These are phyloP conservation scores for Liriodendron chinense DNA, from an alignment of 164 flowering plant genomes.

Conservation along the genomic window DNA sequence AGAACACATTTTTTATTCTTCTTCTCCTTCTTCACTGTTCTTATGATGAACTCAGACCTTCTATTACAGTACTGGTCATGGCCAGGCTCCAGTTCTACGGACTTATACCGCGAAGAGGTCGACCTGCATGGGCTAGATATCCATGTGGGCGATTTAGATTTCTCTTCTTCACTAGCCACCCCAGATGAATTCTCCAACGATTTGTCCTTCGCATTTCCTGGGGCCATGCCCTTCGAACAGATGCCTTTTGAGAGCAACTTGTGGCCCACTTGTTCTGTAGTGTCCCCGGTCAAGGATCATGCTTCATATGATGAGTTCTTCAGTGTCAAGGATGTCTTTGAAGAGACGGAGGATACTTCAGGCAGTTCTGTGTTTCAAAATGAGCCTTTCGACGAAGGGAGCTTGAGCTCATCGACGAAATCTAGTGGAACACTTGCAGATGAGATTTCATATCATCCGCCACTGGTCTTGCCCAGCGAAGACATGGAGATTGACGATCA, in stretches of 20 bases:
- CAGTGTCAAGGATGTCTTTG: constrained; percentile 12
- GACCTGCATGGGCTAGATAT: too few relatives aligned
- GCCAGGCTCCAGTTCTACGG: too few relatives aligned
- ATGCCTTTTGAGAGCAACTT: not conserved
- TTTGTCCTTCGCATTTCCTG: constrained; percentile 11
- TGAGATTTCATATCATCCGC: constrained; percentile 5
- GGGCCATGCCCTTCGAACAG: constrained; percentile 7
- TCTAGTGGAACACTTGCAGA: constrained; percentile 6
- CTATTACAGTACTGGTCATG: too few relatives aligned
- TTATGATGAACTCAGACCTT: too few relatives aligned
- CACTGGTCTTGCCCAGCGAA: constrained; percentile 23
- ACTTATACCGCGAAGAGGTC: too few relatives aligned
- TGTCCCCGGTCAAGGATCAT: not conserved
- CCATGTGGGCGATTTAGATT: too few relatives aligned
- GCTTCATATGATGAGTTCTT: not conserved
- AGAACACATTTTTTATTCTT: too few relatives aligned
- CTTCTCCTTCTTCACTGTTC: too few relatives aligned
- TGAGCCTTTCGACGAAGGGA: constrained; percentile 8
- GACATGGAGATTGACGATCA: constrained; percentile 32
- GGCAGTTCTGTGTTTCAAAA: constrained; percentile 14
- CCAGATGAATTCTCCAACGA: constrained; percentile 19
- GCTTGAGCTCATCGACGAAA: constrained; percentile 17
- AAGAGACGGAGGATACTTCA: constrained; percentile 20
- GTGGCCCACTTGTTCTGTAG: not conserved
- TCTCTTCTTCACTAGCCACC: too few relatives aligned